Evolutionary conservation across 2,329 filamentous ascomycete species (phyloP).

Genomic region (Fusarium begoniae): DNA sequence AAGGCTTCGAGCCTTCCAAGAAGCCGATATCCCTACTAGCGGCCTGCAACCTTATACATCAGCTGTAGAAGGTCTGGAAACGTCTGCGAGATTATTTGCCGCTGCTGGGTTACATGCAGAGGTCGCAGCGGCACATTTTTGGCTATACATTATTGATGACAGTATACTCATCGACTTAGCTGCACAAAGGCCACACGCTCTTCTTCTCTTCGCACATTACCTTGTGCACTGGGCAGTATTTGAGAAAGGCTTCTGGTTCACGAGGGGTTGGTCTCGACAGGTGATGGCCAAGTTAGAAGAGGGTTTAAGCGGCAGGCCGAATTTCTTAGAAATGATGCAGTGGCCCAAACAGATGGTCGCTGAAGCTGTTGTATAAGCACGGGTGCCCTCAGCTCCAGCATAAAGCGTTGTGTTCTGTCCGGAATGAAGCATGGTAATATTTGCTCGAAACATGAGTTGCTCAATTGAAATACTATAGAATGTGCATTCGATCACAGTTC

Average conservation of each 20-base stretch:
- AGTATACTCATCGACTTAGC: constrained; percentile 42
- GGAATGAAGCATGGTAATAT: neutral
- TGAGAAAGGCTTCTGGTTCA: constrained; percentile 42
- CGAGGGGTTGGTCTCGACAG: constrained; percentile 39
- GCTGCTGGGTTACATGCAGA: constrained; percentile 40
- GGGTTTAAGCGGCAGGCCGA: constrained; percentile 19
- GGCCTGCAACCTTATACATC: constrained; percentile 30
- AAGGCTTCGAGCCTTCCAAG: constrained; percentile 34
- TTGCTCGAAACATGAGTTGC: neutral
- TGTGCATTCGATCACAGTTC: constrained; percentile 43
- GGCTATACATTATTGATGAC: constrained; percentile 41
- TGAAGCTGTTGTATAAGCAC: constrained; percentile 15
- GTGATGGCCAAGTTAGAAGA: constrained; percentile 35
- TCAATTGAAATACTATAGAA: neutral
- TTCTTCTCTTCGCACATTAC: constrained; percentile 42
- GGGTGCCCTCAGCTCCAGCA: neutral
- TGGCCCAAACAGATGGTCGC: constrained; percentile 37
- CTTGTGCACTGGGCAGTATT: constrained; percentile 37
- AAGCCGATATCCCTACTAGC: constrained; percentile 31
- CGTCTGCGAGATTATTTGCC: constrained; percentile 28
- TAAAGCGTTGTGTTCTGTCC: neutral
- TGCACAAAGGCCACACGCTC: constrained; percentile 34
- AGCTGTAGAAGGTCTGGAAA: constrained; percentile 31
- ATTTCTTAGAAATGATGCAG: constrained; percentile 32
- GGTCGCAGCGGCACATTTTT: constrained; percentile 32